Base-by-base conservation (phyloP, 2,329 filamentous ascomycete species). In the Talaromyces sp. region DNA sequence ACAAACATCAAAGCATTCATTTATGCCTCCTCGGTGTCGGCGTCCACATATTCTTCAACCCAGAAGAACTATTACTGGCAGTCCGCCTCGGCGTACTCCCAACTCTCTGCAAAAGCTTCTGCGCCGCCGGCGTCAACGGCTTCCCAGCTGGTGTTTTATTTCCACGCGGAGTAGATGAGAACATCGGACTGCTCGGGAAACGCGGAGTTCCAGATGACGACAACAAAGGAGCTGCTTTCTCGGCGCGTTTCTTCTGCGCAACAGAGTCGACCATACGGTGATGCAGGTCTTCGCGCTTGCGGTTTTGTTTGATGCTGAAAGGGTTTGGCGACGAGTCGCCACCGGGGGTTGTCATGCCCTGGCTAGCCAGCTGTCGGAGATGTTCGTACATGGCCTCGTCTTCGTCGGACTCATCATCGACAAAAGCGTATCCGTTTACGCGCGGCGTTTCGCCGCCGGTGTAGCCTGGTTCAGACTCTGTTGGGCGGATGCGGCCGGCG, bases 381-480 rank as follows among this genome's bases (percentile, higher is more conserved):
- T 27, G 61, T 60, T 70, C 66, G 59, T 72, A 72, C 35, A 64
- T 66, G 46, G 77, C 75, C 8, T 89, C 77, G 65, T 65, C 63
- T 8, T 73, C 68, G 1, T 70, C 66, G 17, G 78, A 77, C 56
- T 81, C 80, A 57, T 80, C 91, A 66, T 96, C 92, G 38, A 99
- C 93, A 75, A 96, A 98, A 0, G 91, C 85, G 73, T 97, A 99
- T 1, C 95, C 95, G 64, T 96, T 96, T 0, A 98, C 90, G 2
- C 91, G 84, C 0, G 93, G 95, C 0, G 93, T 98, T 73, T 96
- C 92, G 61, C 82, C 83, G 17, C 88, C 89, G 1, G 81, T 80
- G 62, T 80, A 84, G 2, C 81, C 81, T 10, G 79, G 73, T 65
- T 91, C 87, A 13, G 85, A 85, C 26, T 87, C 84, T 9, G 81